Conservation (phyloP, 2,329 filamentous ascomycete genomes). For the Hypoxylon rubiginosum region DNA sequence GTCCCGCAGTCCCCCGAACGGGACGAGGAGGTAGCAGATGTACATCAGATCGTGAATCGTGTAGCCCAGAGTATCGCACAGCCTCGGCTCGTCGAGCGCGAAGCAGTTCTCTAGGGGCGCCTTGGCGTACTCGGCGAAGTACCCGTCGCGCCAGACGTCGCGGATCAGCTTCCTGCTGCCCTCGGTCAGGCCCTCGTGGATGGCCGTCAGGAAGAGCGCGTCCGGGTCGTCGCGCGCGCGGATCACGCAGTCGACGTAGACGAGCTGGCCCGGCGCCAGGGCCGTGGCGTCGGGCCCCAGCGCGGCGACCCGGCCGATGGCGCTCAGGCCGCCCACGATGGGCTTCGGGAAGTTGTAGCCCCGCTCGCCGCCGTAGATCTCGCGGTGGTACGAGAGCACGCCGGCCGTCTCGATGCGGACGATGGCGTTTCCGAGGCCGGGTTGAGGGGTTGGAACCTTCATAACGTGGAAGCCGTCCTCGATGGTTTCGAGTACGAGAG, state of each 20-base stretch:
- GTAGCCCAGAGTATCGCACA: constrained; percentile 56
- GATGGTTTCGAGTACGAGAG: constrained; percentile 49
- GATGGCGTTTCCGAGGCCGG: constrained; percentile 55
- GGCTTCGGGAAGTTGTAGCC: constrained; percentile 49
- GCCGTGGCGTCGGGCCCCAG: constrained; percentile 52
- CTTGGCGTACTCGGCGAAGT: constrained; percentile 53
- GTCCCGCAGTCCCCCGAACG: constrained; percentile 61
- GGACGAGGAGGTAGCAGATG: constrained; percentile 55
- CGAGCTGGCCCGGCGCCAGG: constrained; percentile 52
- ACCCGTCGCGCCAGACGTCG: constrained; percentile 52
- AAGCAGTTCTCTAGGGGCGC: constrained; percentile 55
- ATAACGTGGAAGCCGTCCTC: constrained; percentile 49
- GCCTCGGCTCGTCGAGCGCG: constrained; percentile 50
- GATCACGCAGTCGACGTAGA: constrained; percentile 53
- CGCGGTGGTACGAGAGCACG: constrained; percentile 57
- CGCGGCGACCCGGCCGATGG: constrained; percentile 53
- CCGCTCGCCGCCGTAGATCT: constrained; percentile 57
- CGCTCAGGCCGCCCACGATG: constrained; percentile 48
- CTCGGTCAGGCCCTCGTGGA: constrained; percentile 47
- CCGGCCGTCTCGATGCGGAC: constrained; percentile 55
- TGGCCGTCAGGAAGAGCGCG: constrained; percentile 48
- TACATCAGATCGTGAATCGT: constrained; percentile 55
- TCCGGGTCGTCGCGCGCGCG: constrained; percentile 53
- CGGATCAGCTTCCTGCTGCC: constrained; percentile 48
- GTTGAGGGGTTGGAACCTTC: constrained; percentile 51